Percentiles rank a stretch among this genome's conserved stretches.
phyloP scores from a whole-genome alignment of 768 basidiomycete genomes.

The Pisolithus microcarpus region DNA sequence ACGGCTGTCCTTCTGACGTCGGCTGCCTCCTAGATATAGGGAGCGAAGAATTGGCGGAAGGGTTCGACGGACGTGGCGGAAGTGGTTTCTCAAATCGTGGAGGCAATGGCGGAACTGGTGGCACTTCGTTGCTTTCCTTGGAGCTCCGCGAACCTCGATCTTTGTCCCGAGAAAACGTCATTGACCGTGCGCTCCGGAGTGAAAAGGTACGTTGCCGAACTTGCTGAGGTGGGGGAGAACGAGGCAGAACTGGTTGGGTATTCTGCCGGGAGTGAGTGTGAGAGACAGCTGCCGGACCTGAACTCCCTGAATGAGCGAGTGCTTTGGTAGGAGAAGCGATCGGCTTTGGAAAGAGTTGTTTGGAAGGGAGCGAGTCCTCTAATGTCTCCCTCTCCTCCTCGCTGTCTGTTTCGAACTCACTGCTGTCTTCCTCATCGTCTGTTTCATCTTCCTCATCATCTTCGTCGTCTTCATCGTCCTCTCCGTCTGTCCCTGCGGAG shows the following conservation, averaged over 20 bases:
- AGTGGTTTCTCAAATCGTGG: slow-evolving; percentile 35
- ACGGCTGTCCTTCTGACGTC: background rate
- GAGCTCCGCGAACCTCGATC: background rate
- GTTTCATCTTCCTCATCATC: slow-evolving; percentile 41
- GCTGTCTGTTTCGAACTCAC: slow-evolving; percentile 28
- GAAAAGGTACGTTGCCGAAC: slow-evolving; percentile 34
- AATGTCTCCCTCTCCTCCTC: slow-evolving; percentile 7
- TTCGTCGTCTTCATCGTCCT: slow-evolving; percentile 38
- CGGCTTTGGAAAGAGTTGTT: background rate
- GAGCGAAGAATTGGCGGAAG: slow-evolving; percentile 3
- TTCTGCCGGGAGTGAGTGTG: background rate
- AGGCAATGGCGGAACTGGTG: slow-evolving; percentile 35
- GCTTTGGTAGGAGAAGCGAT: background rate
- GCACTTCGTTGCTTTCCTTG: slow-evolving; percentile 33
- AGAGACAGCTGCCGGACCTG: too few species aligned
- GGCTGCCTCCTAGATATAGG: slow-evolving; percentile 13
- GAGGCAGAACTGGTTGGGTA: background rate
- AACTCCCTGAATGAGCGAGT: background rate
- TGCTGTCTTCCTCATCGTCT: slow-evolving; percentile 30
- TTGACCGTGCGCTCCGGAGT: slow-evolving; percentile 41
- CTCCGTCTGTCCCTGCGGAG: slow-evolving; percentile 50
- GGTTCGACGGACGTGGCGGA: slow-evolving; percentile 26
- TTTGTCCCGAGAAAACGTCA: slow-evolving; percentile 24
- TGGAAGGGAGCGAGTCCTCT: slow-evolving; percentile 7
- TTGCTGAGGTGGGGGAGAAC: slow-evolving; percentile 3